phyloP scores from a whole-genome alignment of 2,329 filamentous ascomycete genomes.

The Alternaria viburni region DNA sequence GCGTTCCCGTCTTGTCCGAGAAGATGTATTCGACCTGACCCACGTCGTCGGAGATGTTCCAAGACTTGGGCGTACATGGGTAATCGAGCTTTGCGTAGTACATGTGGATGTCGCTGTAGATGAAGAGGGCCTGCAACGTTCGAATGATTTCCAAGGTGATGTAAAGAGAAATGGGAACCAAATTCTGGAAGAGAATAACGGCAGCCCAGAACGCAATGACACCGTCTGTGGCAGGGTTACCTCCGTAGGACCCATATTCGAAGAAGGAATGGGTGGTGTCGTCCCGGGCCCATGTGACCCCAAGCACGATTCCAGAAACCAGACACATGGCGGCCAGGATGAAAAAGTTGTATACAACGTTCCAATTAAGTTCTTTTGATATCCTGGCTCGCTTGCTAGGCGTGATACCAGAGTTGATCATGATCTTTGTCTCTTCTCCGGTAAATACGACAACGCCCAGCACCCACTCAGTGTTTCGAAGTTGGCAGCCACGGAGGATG shows the following conservation, averaged over 20 bases:
- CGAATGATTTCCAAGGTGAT: constrained; percentile 96
- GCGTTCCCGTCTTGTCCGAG: constrained; percentile 88
- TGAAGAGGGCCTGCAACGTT: constrained; percentile 92
- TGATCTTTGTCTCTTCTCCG: constrained; percentile 96
- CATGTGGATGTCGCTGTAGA: constrained; percentile 95
- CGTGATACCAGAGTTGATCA: constrained; percentile 96
- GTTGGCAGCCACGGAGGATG: constrained; percentile 87
- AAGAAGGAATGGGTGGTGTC: constrained; percentile 81
- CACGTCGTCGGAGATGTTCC: constrained; percentile 98
- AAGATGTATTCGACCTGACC: constrained; percentile 99
- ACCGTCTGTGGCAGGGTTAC: constrained; percentile 76
- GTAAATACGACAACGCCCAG: constrained; percentile 93
- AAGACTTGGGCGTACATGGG: constrained; percentile 94
- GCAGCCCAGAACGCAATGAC: constrained; percentile 98
- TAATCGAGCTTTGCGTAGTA: constrained; percentile 95
- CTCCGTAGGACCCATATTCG: constrained; percentile 82
- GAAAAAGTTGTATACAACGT: constrained; percentile 94
- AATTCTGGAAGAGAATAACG: constrained; percentile 95
- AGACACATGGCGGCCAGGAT: constrained; percentile 91
- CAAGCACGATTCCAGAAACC: constrained; percentile 82
- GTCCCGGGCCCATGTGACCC: constrained; percentile 76
- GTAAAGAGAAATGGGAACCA: constrained; percentile 97
- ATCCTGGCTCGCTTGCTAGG: constrained; percentile 93
- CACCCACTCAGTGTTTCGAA: constrained; percentile 96
- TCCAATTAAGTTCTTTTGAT: constrained; percentile 93